A percentile compares a stretch with the other conserved stretches of the same genome.
phyloP scores from a whole-genome alignment of 2,329 filamentous ascomycete species.

The Monosporascus sp. region DNA sequence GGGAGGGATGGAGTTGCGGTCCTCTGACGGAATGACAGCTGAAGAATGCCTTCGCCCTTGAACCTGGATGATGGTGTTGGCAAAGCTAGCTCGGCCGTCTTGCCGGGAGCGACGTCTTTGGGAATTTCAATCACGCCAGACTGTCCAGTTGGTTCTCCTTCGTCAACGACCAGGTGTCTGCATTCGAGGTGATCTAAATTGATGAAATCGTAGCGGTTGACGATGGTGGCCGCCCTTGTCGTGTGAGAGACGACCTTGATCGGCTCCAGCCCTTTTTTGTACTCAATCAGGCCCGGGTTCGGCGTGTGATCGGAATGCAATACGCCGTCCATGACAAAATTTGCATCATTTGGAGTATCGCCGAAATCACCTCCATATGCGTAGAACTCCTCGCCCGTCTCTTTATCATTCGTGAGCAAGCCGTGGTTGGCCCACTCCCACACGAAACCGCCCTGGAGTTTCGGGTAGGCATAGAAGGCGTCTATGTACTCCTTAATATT shows the following conservation, averaged over 20 bases:
- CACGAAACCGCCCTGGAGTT: constrained; percentile 57
- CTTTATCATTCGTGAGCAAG: constrained; percentile 36
- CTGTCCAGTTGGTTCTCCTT: constrained; percentile 18
- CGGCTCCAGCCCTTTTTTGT: constrained; percentile 43
- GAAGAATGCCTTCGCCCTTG: constrained; percentile 19
- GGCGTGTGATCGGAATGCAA: constrained; percentile 42
- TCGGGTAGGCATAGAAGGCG: constrained; percentile 51
- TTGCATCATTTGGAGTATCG: constrained; percentile 50
- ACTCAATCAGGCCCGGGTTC: constrained; percentile 36
- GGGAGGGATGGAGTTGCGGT: constrained; percentile 16
- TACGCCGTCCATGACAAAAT: constrained; percentile 49
- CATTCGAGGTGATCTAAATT: constrained; percentile 34
- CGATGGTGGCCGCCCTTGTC: constrained; percentile 22
- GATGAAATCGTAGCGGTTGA: constrained; percentile 38
- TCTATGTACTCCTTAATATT: constrained; percentile 60
- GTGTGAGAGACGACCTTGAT: constrained; percentile 36
- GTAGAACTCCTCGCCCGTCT: constrained; percentile 40
- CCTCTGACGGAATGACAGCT: constrained; percentile 21
- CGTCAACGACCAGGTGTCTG: constrained; percentile 22
- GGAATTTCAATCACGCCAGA: constrained; percentile 21
- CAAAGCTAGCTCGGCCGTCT: constrained; percentile 19
- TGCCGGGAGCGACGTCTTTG: constrained; percentile 17
- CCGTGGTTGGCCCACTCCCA: constrained; percentile 56
- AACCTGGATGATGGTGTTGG: constrained; percentile 3
- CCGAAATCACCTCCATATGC: constrained; percentile 53